These are phyloP conservation scores for Periconia macrospinosa DNA, from an alignment of 2,329 filamentous ascomycete species.

Conservation along the genomic window DNA sequence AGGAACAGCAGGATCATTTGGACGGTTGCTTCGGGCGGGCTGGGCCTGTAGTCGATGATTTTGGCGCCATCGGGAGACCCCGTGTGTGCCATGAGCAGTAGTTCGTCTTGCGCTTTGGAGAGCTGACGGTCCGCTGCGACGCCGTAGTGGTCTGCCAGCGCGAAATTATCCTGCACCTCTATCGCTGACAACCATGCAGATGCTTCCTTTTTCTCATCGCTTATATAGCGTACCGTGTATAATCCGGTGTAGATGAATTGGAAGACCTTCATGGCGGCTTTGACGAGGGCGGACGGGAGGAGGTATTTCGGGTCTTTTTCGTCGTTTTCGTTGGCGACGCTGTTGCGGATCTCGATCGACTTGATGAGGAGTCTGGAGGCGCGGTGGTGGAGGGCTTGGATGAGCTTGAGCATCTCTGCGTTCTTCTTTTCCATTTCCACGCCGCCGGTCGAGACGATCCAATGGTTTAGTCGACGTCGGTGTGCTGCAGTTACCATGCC, in stretches of 20 bases:
- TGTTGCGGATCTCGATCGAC: slow-evolving; percentile 3
- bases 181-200: not conserved
- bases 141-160: slow-evolving; percentile 1
- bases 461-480: not conserved
- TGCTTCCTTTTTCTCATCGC: not conserved
- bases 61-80: not conserved
- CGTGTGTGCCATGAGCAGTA: slow-evolving; percentile 7
- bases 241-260: slow-evolving; percentile 6
- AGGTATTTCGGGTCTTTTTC: not conserved
- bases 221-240: slow-evolving; percentile 2
- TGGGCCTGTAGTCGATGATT: not conserved
- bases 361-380: slow-evolving; percentile 3
- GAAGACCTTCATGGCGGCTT: slow-evolving; percentile 4
- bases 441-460: not conserved
- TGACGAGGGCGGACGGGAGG: slow-evolving; percentile 3
- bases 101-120: slow-evolving; percentile 4
- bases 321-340: slow-evolving; percentile 5
- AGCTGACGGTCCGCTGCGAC: not conserved
- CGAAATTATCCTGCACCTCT: slow-evolving; percentile 1
- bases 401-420: not conserved
- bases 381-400: not conserved
- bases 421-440: slow-evolving; percentile 2
- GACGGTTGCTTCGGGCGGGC: not conserved
- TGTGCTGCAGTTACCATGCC: not conserved
- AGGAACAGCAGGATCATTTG: not conserved